Evolutionary conservation across 75 land plant genomes (phyloP), one percentile per base, ranked within the genome.

Genomic region (Cunninghamia lanceolata): DNA sequence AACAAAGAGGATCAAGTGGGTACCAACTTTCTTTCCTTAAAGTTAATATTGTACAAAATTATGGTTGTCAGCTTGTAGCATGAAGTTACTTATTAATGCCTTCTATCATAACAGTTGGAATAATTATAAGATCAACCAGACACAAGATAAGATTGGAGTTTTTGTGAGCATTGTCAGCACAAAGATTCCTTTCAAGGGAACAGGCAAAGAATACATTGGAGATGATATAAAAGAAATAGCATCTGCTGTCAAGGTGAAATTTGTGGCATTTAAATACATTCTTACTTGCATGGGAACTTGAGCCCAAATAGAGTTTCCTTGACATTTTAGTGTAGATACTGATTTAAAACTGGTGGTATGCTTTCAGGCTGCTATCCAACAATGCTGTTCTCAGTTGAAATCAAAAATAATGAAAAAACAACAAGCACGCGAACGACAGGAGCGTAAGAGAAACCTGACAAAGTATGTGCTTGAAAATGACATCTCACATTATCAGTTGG

Each of bases 121-220:
- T 86, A 92, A 86, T 84, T 98, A 98, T 93, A 98, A 96, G 88
- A 98, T 98, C 86, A 98, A 96, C 70, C 99, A 98, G 85, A 84
- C 88, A 73, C 99, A 98, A 87, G 99, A 98, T 87, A 98, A 98
- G 90, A 93, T 98, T 87, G 99, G 99, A 32, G 99, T 98, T 9
- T 98, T 98, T 90, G 99, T 98, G 82, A 98, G 99, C 92, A 95
- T 95, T 86, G 99, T 98, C 13, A 98, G 99, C 86, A 98, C 99
- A 59, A 98, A 98, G 89, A 98, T 98, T 50, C 99, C 99, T 38
- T 98, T 98, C 89, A 98, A 98, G 89, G 99, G 99, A 45, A 96
- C 99, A 81, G 99, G 99, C 40, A 98, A 98, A 88, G 99, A 98
- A 84, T 98, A 98, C 83, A 96, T 98, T 88, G 99, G 99, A 82